These are phyloP conservation scores for Leucosporidium yakuticum DNA, from an alignment of 768 basidiomycete species.

Conservation along the genomic window DNA sequence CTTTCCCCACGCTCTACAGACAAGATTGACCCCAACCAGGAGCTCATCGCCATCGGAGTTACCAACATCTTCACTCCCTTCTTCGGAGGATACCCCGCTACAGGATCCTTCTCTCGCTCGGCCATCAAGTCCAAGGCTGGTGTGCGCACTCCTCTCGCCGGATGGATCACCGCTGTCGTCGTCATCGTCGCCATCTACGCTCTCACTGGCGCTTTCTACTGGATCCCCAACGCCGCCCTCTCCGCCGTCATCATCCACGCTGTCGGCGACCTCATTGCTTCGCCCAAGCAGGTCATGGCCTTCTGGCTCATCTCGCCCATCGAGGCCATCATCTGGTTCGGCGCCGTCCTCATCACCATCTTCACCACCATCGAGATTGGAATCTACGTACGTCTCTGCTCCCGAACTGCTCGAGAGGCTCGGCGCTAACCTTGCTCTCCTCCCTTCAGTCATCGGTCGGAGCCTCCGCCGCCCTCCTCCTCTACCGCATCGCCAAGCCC, in stretches of 20 bases:
- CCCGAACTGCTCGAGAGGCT: not conserved
- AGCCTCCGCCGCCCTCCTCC: slow-evolving; percentile 70
- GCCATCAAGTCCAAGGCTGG: slow-evolving; percentile 94
- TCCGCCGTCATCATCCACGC: slow-evolving; percentile 72
- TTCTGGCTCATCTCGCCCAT: slow-evolving; percentile 93
- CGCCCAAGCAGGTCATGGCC: slow-evolving; percentile 69
- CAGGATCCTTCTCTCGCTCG: slow-evolving; percentile 97
- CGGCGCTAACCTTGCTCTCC: not conserved
- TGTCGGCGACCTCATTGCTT: slow-evolving; percentile 63
- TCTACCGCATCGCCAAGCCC: slow-evolving; percentile 65
- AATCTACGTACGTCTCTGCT: slow-evolving; percentile 41
- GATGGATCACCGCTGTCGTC: slow-evolving; percentile 73
- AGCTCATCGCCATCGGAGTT: slow-evolving; percentile 72
- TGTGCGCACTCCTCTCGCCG: slow-evolving; percentile 90
- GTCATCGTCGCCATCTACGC: slow-evolving; percentile 94
- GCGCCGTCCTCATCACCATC: slow-evolving; percentile 40
- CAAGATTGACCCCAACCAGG: slow-evolving; percentile 79
- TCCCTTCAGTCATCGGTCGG: slow-evolving; percentile 52
- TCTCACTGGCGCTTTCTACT: slow-evolving; percentile 55
- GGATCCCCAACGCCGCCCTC: slow-evolving; percentile 50
- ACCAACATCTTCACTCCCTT: slow-evolving; percentile 55
- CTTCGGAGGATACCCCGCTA: slow-evolving; percentile 90
- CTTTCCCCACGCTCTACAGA: slow-evolving; percentile 41
- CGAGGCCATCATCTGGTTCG: slow-evolving; percentile 49
- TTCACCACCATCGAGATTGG: slow-evolving; percentile 52